These are phyloP conservation scores for Ophiostoma fasciatum DNA, from an alignment of 2,329 filamentous ascomycete genomes.

Conservation along the genomic window DNA sequence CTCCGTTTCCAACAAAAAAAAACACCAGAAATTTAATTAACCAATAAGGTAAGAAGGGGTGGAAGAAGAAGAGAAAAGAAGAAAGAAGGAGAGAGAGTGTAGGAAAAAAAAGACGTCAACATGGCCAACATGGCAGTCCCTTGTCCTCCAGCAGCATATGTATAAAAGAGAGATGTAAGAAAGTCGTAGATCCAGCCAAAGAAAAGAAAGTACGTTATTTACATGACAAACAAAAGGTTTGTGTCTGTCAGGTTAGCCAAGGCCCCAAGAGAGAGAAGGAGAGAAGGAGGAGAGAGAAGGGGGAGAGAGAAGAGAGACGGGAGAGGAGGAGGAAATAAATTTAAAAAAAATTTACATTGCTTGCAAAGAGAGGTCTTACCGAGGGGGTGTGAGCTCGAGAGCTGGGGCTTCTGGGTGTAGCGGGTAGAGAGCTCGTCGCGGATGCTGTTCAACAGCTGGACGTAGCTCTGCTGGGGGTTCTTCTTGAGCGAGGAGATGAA, in stretches of 20 bases:
- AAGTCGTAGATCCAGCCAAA: neutral
- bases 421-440: conserved; percentile 75
- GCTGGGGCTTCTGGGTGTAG: conserved; percentile 88
- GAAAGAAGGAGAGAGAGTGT: neutral
- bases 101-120: neutral
- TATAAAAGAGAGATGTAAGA: neutral
- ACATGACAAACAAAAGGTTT: conserved; percentile 54
- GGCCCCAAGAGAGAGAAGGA: neutral
- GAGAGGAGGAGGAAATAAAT: neutral
- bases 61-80: neutral
- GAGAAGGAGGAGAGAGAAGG: conserved; percentile 4
- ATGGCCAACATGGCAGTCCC: too few relatives aligned
- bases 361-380: conserved; percentile 40
- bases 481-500: conserved; percentile 86
- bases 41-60: neutral
- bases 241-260: conserved; percentile 32
- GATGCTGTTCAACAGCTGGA: conserved; percentile 88
- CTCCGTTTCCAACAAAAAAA: neutral
- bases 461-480: conserved; percentile 91
- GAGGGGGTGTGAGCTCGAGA: conserved; percentile 90
- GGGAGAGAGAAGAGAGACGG: conserved; percentile 8
- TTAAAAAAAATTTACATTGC: conserved; percentile 1
- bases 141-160: neutral
- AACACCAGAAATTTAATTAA: neutral
- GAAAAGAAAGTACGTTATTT: neutral